These are phyloP conservation scores for Fusarium penzigii DNA, from an alignment of 2,329 filamentous ascomycete species.

Conservation along the genomic window DNA sequence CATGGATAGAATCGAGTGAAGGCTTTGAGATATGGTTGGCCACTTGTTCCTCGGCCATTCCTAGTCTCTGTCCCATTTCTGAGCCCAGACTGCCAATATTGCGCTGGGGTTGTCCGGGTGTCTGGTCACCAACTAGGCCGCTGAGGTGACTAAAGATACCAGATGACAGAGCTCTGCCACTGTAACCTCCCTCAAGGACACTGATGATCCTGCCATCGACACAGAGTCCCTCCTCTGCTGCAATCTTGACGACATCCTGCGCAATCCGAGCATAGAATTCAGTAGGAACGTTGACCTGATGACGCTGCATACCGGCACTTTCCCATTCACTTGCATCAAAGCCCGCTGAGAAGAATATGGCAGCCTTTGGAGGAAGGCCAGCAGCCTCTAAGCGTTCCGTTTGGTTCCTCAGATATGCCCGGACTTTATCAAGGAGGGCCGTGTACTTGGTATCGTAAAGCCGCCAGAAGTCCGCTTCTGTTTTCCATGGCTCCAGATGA, in stretches of 20 bases:
- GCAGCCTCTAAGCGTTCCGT: conserved; percentile 62
- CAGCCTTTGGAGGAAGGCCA: conserved; percentile 70
- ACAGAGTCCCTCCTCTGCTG: conserved; percentile 74
- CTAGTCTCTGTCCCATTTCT: conserved; percentile 59
- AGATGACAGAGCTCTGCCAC: conserved; percentile 83
- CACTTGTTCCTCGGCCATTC: conserved; percentile 38
- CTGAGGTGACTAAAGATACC: conserved; percentile 89
- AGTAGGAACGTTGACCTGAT: conserved; percentile 93
- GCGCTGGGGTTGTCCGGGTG: conserved; percentile 37
- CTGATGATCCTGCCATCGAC: conserved; percentile 88
- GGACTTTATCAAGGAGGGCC: conserved; percentile 77
- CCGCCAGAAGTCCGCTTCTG: conserved; percentile 81
- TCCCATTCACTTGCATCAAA: conserved; percentile 98
- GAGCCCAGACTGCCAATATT: conserved; percentile 49
- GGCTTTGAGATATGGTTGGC: conserved; percentile 9
- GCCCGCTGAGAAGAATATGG: conserved; percentile 92
- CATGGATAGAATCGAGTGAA: conserved; percentile 34
- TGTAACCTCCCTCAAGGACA: conserved; percentile 94
- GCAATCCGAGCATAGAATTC: conserved; percentile 95
- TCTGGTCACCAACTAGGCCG: conserved; percentile 67
- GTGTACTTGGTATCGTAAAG: conserved; percentile 81
- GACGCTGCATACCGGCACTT: conserved; percentile 87
- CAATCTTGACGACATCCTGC: conserved; percentile 77
- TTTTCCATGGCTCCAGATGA: conserved; percentile 86
- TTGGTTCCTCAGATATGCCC: conserved; percentile 73